Conservation (phyloP, 2,329 filamentous ascomycete species). For the Microsporum audouinii region DNA sequence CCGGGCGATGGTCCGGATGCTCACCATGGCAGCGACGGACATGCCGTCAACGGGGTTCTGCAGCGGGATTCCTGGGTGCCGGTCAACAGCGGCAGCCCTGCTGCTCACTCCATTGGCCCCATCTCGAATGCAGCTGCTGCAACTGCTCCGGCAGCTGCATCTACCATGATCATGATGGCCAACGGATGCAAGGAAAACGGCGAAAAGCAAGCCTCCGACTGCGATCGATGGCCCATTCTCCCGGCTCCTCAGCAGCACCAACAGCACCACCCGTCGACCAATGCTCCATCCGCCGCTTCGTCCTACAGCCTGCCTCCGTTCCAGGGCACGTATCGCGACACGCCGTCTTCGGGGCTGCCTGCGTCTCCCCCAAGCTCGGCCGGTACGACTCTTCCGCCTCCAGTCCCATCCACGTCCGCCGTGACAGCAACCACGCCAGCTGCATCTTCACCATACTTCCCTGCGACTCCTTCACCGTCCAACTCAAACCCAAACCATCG, state of each 20-base stretch:
- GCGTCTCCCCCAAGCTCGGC: neutral
- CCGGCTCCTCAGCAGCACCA: conserved; percentile 3
- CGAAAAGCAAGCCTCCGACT: conserved; percentile 7
- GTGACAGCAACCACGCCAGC: conserved; percentile 17
- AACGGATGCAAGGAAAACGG: neutral
- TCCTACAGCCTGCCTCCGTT: conserved; percentile 21
- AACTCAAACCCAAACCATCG: conserved; percentile 15
- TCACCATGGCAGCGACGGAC: neutral
- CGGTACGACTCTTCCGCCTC: conserved; percentile 11
- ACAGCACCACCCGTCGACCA: neutral
- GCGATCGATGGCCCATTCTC: conserved; percentile 9
- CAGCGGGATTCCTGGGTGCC: conserved; percentile 35
- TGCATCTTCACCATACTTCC: conserved; percentile 23
- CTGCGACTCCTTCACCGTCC: conserved; percentile 21
- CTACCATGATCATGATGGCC: neutral
- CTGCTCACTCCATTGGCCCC: conserved; percentile 21
- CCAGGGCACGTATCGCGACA: conserved; percentile 24
- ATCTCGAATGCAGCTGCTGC: conserved; percentile 15
- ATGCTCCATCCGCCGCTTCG: neutral
- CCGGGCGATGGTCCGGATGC: conserved; percentile 24
- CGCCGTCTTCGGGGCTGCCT: conserved; percentile 14
- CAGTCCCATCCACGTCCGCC: conserved; percentile 25
- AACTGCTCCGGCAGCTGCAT: conserved; percentile 17
- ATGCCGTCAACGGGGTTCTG: conserved; percentile 21
- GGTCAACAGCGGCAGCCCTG: conserved; percentile 25